These are phyloP conservation scores for Ambispora gerdemannii DNA, from an alignment of 192 early-diverging fungal genomes.

Conservation along the genomic window DNA sequence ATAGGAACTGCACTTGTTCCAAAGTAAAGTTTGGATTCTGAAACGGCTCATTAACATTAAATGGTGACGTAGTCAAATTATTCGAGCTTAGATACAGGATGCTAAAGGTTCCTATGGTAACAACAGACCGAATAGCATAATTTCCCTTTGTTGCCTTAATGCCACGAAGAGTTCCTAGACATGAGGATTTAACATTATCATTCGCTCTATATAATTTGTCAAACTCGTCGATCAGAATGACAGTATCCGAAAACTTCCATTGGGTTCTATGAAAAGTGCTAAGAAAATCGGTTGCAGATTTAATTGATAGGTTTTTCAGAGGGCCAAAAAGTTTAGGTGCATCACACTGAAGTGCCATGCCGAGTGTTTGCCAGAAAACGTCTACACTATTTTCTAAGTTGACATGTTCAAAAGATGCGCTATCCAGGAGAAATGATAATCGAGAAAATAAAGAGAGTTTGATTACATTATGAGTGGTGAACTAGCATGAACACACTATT, in stretches of 20 bases:
- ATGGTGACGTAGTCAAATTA: slow-evolving; percentile 7
- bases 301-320: background rate
- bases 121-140: slow-evolving; percentile 4
- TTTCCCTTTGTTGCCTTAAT: background rate
- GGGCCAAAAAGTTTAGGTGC: background rate
- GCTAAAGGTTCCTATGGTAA: slow-evolving; percentile 26
- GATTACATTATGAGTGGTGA: background rate
- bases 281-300: slow-evolving; percentile 15
- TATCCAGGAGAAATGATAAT: background rate
- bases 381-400: background rate
- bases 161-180: slow-evolving; percentile 14
- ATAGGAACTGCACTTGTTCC: slow-evolving; percentile 24
- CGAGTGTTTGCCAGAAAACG: slow-evolving; percentile 27
- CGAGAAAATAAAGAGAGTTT: background rate
- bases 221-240: slow-evolving; percentile 25
- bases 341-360: background rate
- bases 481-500: too few relatives aligned
- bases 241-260: slow-evolving; percentile 5
- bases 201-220: slow-evolving; percentile 4
- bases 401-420: background rate
- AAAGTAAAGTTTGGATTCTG: slow-evolving; percentile 26
- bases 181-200: slow-evolving; percentile 5
- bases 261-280: background rate
- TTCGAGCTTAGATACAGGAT: slow-evolving; percentile 23
- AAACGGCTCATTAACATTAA: slow-evolving; percentile 21